Evolutionary conservation across 148 eudicot species (phyloP), one percentile per base, ranked within the genome.

Genomic region (Hydrangea macrophylla): DNA sequence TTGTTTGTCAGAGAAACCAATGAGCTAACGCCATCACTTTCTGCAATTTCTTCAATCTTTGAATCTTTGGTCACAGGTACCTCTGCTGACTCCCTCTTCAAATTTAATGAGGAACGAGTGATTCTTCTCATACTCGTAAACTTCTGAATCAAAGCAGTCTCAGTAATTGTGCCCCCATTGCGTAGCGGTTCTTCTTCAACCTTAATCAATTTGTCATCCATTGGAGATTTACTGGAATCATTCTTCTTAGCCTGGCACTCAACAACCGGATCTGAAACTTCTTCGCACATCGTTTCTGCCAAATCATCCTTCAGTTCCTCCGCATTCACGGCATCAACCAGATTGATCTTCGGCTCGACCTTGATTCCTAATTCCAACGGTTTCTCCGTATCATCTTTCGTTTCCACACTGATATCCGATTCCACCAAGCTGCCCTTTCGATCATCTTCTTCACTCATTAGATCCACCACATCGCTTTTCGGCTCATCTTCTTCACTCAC

Each of bases 401-500:
- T 45, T 65, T 76, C 78, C 65, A 64, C 64, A 60, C 50, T 54
- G 23, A 55, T 74, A 66, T 27, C 10, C 7, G 72, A 25, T 36
- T 71, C 78, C 23, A 55, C 80, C 17, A 65, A 28, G 9, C 53
- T 61, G 27, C 50, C 30, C 55, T 57, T 64, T 45, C 24, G 58
- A 36, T 77, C 80, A 33, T 72, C 84, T 28, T 79, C 84, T 28
- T 79, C 84, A 51, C 75, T 68, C 5, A 26, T 58, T 5, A 30
- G 36, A 44, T 73, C 76, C 30, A 68, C 81, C 18, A 72, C 62
- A 18, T 72, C 70, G 2, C 65, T 68, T 17, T 62, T 53, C 18
- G 59, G 45, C 37, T 72, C 77, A 50, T 78, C 79, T 55, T 67
- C 80, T 58, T 81, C 88, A 48, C 73, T 77, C 15, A 67, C 75